These are phyloP conservation scores for Mesembryanthemum crystallinum DNA, from an alignment of 148 eudicot species.

Conservation along the genomic window DNA sequence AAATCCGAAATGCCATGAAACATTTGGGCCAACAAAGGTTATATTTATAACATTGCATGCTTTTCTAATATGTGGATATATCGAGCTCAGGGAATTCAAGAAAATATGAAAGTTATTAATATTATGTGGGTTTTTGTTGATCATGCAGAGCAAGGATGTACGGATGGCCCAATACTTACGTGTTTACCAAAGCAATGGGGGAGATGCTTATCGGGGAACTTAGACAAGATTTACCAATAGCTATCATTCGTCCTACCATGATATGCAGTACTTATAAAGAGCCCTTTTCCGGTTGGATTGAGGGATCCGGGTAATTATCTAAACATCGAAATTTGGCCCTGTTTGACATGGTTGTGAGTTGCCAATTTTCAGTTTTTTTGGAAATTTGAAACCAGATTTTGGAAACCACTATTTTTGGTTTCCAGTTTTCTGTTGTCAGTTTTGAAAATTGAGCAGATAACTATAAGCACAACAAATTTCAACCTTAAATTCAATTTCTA, in stretches of 20 bases:
- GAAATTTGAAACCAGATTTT: too few species aligned
- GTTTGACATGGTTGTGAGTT: too few species aligned
- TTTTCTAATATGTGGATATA: not conserved
- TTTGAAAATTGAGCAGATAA: too few species aligned
- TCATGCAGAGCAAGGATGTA: slow-evolving; percentile 41
- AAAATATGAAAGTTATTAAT: too few species aligned
- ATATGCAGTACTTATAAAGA: slow-evolving; percentile 61
- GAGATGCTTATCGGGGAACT: slow-evolving; percentile 59
- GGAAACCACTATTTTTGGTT: too few species aligned
- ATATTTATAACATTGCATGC: not conserved
- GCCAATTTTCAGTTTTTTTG: too few species aligned
- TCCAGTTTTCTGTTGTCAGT: too few species aligned
- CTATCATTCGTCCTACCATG: slow-evolving; percentile 67
- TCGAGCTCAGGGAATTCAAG: too few species aligned
- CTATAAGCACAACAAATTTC: too few species aligned
- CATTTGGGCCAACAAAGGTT: slow-evolving; percentile 19
- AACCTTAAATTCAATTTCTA: too few species aligned
- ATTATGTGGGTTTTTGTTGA: not conserved
- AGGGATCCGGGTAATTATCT: slow-evolving; percentile 45
- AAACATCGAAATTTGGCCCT: too few species aligned
- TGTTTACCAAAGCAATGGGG: slow-evolving; percentile 70
- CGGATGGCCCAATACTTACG: slow-evolving; percentile 76
- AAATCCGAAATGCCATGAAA: slow-evolving; percentile 13
- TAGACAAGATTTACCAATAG: slow-evolving; percentile 44
- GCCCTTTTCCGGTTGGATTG: slow-evolving; percentile 85